These are phyloP conservation scores for Garcileccinum viscosum DNA, from an alignment of 1,284 basidiomycete genomes.

Conservation along the genomic window DNA sequence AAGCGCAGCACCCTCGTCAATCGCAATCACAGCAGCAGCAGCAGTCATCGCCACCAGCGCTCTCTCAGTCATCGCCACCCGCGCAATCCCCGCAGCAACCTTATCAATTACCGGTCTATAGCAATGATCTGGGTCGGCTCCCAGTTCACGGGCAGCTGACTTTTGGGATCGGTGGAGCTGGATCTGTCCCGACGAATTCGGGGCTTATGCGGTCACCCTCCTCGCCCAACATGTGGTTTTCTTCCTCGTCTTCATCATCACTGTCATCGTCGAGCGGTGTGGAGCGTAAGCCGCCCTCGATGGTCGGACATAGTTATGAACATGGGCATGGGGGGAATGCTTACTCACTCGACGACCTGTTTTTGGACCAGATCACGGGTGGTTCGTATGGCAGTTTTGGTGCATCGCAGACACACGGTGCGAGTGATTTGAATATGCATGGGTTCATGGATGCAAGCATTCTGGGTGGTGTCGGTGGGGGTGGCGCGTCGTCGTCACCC, in stretches of 20 bases:
- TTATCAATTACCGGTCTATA: conserved; percentile 57
- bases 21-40: conserved; percentile 8
- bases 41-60: not conserved
- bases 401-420: conserved; percentile 4
- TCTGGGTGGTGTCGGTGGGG: conserved; percentile 16
- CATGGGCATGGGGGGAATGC: not conserved
- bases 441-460: not conserved
- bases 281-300: not conserved
- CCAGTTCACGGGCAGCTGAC: conserved; percentile 53
- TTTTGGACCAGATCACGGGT: conserved; percentile 28
- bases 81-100: not conserved
- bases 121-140: conserved; percentile 61
- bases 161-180: conserved; percentile 22
- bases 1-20: conserved; percentile 19
- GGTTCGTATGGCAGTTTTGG: conserved; percentile 19
- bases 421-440: not conserved
- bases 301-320: conserved; percentile 15
- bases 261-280: not conserved
- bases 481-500: not conserved
- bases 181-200: conserved; percentile 4
- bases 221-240: conserved; percentile 28
- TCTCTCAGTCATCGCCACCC: not conserved
- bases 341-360: conserved; percentile 35
- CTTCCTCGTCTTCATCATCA: conserved; percentile 4
- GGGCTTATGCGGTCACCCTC: conserved; percentile 15